Evolutionary conservation across 2,329 filamentous ascomycete genomes (phyloP), one percentile per base, ranked within the genome.

Genomic region (Aureobasidium uvarum): DNA sequence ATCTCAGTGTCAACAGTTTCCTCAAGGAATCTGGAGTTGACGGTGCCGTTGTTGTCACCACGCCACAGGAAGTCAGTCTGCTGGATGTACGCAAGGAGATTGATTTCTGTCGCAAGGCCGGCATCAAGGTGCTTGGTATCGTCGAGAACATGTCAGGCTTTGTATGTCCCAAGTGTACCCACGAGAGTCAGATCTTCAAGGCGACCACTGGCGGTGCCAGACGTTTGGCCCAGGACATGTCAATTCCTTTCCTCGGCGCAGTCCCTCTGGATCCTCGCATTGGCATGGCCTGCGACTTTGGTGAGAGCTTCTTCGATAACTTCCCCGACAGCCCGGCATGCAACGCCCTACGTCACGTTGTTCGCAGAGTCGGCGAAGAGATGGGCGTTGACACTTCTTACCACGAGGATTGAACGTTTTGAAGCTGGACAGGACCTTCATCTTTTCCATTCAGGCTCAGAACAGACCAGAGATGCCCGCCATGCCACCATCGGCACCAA

Each of bases 91-190:
- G 95, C 70, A 98, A 97, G 79, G 95, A 99, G 78, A 94, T 99
- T 66, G 94, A 99, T 74, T 99, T 99, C 74, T 99, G 96, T 78
- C 84, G 88, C 66, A 99, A 99, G 79, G 95, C 95, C 0, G 92
- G 91, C 4, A 98, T 99, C 70, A 85, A 83, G 55, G 86, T 99
- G 7, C 77, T 99, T 3, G 95, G 95, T 0, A 81, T 99, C 46
- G 95, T 96, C 18, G 95, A 99, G 81, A 99, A 99, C 74, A 99
- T 99, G 95, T 91, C 89, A 66, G 92, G 92, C 3, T 99, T 98
- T 72, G 93, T 99, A 62, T 99, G 95, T 74, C 93, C 93, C 11
- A 94, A 91, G 65, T 99, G 95, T 78, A 90, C 86, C 64, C 87
- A 92, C 64, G 82, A 86, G 72, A 85, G 82, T 72, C 86, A 96